Conservation (phyloP, 345 rosid genomes). For the Arabis hirsuta region DNA sequence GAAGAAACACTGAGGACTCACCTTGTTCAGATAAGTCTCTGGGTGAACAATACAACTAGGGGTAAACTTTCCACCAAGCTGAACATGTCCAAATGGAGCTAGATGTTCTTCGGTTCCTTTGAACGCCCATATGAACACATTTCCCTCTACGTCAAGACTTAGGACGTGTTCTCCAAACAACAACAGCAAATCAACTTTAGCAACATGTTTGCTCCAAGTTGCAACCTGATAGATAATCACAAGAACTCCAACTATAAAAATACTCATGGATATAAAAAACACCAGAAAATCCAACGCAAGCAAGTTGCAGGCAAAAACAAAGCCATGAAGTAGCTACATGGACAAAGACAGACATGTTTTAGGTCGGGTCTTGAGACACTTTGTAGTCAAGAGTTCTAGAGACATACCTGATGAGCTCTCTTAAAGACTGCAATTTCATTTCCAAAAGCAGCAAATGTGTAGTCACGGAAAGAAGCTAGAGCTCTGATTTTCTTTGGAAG, state of each 20-base stretch:
- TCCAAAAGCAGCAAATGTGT: conserved; percentile 83
- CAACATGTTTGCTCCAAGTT: conserved; percentile 80
- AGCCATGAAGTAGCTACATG: background rate
- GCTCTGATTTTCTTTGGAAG: conserved; percentile 90
- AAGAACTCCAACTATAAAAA: conserved; percentile 15
- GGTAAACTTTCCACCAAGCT: conserved; percentile 58
- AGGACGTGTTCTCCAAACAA: conserved; percentile 85
- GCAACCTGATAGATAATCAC: conserved; percentile 61
- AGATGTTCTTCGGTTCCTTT: conserved; percentile 68
- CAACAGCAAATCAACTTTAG: conserved; percentile 72
- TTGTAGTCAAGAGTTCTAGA: background rate
- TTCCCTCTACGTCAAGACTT: conserved; percentile 78
- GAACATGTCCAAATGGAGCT: conserved; percentile 67
- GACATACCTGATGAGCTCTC: conserved; percentile 80
- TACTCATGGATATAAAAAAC: conserved; percentile 3
- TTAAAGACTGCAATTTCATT: conserved; percentile 72
- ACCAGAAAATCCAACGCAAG: background rate
- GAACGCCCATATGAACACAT: conserved; percentile 77
- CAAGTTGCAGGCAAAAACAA: background rate
- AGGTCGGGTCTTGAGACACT: background rate
- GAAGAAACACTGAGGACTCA: conserved; percentile 28
- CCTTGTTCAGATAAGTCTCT: conserved; percentile 94
- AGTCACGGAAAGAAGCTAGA: conserved; percentile 81
- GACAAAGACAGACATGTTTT: conserved; percentile 7
- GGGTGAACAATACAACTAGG: conserved; percentile 91